phyloP scores from a whole-genome alignment of 495 filamentous ascomycete genomes.

The Xylaria flabelliformis region DNA sequence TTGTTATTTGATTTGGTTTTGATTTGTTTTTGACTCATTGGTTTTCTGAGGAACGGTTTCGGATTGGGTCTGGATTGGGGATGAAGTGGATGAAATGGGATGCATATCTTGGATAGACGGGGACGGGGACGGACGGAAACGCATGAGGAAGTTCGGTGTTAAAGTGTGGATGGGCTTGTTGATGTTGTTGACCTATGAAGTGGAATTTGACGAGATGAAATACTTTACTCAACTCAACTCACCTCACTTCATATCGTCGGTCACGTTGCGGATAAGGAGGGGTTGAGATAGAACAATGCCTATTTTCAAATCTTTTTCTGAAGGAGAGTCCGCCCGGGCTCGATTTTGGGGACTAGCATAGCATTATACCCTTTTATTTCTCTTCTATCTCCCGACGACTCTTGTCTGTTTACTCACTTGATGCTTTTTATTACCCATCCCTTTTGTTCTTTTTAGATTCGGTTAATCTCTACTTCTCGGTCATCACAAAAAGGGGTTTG shows the following conservation, averaged over 20 bases:
- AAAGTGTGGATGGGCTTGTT: background rate
- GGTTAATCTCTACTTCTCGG: background rate
- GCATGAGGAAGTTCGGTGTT: background rate
- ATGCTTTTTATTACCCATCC: background rate
- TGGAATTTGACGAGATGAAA: background rate
- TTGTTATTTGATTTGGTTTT: background rate
- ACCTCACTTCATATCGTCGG: background rate
- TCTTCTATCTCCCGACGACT: background rate
- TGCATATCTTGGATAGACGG: conserved; percentile 6
- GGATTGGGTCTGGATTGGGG: background rate
- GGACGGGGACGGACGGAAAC: background rate
- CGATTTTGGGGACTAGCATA: conserved; percentile 9
- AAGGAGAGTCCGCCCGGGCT: background rate
- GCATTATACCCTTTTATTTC: conserved; percentile 26
- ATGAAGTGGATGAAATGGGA: background rate
- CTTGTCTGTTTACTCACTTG: too few species aligned
- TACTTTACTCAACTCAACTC: background rate
- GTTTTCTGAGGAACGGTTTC: background rate
- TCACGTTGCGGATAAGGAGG: background rate
- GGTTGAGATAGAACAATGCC: background rate
- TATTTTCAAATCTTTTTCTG: background rate
- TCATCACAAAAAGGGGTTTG: background rate
- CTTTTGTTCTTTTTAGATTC: background rate
- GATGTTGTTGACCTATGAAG: background rate
- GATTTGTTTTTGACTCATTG: background rate